Conservation (phyloP, 1,284 basidiomycete species). For the Trichosporon sp. region DNA sequence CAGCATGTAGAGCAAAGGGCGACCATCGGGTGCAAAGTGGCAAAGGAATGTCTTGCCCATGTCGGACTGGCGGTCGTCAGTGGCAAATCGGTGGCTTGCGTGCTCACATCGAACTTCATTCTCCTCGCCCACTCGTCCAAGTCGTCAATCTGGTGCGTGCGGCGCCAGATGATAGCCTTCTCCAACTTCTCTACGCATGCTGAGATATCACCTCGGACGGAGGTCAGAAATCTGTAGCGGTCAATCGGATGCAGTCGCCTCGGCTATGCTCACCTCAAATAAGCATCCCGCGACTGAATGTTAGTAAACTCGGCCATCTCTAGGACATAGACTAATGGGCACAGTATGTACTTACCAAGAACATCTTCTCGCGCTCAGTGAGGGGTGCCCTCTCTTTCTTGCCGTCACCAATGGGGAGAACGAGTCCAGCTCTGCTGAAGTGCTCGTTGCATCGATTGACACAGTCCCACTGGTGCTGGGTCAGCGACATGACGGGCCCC, state of each 20-base stretch:
- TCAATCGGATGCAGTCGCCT: not conserved
- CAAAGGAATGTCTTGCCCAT: slow-evolving; percentile 19
- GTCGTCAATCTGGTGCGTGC: slow-evolving; percentile 16
- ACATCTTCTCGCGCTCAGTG: slow-evolving; percentile 51
- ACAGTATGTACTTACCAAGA: slow-evolving; percentile 37
- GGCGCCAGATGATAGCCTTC: slow-evolving; percentile 16
- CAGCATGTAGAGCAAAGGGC: slow-evolving; percentile 11
- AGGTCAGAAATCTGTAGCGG: not conserved
- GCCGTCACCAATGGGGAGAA: slow-evolving; percentile 34
- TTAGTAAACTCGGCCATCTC: not conserved
- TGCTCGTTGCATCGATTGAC: slow-evolving; percentile 26
- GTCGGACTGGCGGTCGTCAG: slow-evolving; percentile 5
- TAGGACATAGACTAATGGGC: too few relatives aligned
- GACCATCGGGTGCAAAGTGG: slow-evolving; percentile 7
- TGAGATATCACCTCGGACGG: slow-evolving; percentile 1
- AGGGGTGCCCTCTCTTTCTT: slow-evolving; percentile 30
- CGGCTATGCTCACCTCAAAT: not conserved
- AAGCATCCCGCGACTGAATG: slow-evolving; percentile 13
- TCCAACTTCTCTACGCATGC: slow-evolving; percentile 10
- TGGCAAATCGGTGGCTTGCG: not conserved
- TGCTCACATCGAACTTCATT: slow-evolving; percentile 17
- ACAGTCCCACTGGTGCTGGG: slow-evolving; percentile 16
- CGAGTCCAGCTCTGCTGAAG: slow-evolving; percentile 36
- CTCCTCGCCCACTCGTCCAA: slow-evolving; percentile 8
- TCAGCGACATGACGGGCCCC: slow-evolving; percentile 11